Evolutionary conservation across 73 alveolate species (phyloP).

Genomic region (Halteria grandinella): DNA sequence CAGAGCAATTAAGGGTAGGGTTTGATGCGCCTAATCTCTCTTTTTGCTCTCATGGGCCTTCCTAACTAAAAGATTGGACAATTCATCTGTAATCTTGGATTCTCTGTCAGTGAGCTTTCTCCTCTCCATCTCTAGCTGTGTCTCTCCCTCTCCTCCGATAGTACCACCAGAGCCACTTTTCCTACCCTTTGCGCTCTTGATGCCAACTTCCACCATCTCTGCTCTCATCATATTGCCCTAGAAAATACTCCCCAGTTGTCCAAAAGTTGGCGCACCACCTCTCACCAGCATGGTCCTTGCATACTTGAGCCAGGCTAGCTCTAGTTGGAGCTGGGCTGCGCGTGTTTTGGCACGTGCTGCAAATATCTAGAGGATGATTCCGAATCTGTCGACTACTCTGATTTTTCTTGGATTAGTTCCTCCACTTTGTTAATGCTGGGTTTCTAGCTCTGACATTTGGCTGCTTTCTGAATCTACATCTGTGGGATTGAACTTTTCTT

Average conservation of each 20-base stretch:
- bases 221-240: constrained; percentile 63
- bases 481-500: constrained; percentile 64
- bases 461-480: constrained; percentile 62
- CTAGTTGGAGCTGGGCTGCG: constrained; percentile 76
- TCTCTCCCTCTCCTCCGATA: constrained; percentile 88
- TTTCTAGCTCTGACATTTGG: constrained; percentile 65
- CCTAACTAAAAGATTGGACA: constrained; percentile 23
- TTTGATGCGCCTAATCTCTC: constrained; percentile 35
- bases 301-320: constrained; percentile 81
- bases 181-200: constrained; percentile 84
- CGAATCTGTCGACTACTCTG: constrained; percentile 84
- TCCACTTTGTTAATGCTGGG: constrained; percentile 12
- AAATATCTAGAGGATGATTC: constrained; percentile 84
- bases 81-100: constrained; percentile 68
- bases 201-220: constrained; percentile 65
- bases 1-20: constrained; percentile 82
- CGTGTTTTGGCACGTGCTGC: constrained; percentile 82
- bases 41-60: constrained; percentile 21
- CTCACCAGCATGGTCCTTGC: constrained; percentile 82
- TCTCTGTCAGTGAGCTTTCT: constrained; percentile 76
- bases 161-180: constrained; percentile 62
- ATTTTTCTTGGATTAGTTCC: constrained; percentile 54
- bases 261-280: constrained; percentile 82
- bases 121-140: constrained; percentile 78
- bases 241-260: constrained; percentile 65